These are phyloP conservation scores for Ajuga reptans DNA, from an alignment of 305 asterid genomes.

Conservation along the genomic window DNA sequence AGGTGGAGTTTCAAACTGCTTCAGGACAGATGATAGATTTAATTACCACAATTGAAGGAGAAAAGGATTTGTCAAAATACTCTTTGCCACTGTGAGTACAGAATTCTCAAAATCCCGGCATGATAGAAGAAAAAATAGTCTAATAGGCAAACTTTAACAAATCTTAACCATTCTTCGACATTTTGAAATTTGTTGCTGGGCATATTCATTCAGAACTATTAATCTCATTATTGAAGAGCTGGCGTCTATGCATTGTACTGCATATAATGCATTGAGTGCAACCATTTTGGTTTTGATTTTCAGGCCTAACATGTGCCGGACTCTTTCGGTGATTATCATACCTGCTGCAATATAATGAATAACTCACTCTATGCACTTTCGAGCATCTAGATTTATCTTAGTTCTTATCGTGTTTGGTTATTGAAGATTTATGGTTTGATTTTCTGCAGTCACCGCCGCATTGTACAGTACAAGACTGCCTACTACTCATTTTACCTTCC, in stretches of 20 bases:
- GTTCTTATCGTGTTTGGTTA: neutral
- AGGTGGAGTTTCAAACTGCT: constrained; percentile 96
- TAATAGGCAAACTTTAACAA: neutral
- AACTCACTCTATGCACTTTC: neutral
- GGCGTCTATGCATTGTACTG: neutral
- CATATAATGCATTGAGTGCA: neutral
- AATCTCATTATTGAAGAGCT: neutral
- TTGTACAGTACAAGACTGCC: constrained; percentile 88
- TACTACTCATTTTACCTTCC: constrained; percentile 96
- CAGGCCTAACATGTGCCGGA: neutral
- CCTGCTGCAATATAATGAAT: neutral
- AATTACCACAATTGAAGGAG: constrained; percentile 79
- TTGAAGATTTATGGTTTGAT: constrained; percentile 17
- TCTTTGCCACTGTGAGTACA: constrained; percentile 75
- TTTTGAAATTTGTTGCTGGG: neutral
- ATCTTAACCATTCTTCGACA: neutral
- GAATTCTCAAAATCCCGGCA: constrained; percentile 4
- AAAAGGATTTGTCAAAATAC: constrained; percentile 83
- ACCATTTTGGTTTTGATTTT: neutral
- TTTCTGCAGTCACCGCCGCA: constrained; percentile 80
- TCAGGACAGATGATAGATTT: constrained; percentile 94
- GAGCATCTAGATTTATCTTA: neutral
- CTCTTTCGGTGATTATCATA: neutral
- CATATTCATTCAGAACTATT: neutral
- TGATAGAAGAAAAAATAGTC: neutral